phyloP scores from a whole-genome alignment of 192 early-diverging fungal genomes.

The Coemansia sp. region DNA sequence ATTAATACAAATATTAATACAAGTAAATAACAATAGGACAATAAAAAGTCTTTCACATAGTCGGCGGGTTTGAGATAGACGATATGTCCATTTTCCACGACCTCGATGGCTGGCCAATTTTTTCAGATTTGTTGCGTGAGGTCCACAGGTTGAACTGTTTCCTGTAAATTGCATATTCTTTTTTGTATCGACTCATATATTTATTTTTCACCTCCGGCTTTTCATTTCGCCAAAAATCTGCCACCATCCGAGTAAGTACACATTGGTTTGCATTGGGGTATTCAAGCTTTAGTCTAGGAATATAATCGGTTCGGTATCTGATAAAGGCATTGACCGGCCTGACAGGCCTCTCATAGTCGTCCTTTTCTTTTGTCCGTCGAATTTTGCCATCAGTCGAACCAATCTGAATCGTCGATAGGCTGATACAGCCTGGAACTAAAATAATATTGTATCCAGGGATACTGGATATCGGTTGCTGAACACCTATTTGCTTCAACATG shows the following conservation, averaged over 20 bases:
- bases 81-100: neutral
- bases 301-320: slow-evolving; percentile 19
- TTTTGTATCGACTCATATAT: slow-evolving; percentile 13
- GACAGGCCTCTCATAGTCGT: neutral
- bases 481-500: slow-evolving; percentile 16
- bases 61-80: neutral
- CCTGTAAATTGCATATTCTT: slow-evolving; percentile 16
- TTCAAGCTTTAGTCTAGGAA: slow-evolving; percentile 3
- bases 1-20: neutral
- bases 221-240: slow-evolving; percentile 28
- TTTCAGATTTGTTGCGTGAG: neutral
- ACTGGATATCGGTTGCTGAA: slow-evolving; percentile 17
- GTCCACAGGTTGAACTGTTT: neutral
- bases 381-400: neutral
- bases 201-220: slow-evolving; percentile 5
- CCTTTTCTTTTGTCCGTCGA: neutral
- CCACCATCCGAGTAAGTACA: slow-evolving; percentile 21
- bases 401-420: neutral
- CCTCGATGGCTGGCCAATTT: neutral
- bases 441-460: slow-evolving; percentile 22
- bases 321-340: slow-evolving; percentile 31
- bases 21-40: slow-evolving; percentile 1
- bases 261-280: slow-evolving; percentile 15
- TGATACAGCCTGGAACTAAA: slow-evolving; percentile 7
- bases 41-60: neutral